Conservation (phyloP, 2,329 filamentous ascomycete species). For the Coleophoma eucalyptorum region DNA sequence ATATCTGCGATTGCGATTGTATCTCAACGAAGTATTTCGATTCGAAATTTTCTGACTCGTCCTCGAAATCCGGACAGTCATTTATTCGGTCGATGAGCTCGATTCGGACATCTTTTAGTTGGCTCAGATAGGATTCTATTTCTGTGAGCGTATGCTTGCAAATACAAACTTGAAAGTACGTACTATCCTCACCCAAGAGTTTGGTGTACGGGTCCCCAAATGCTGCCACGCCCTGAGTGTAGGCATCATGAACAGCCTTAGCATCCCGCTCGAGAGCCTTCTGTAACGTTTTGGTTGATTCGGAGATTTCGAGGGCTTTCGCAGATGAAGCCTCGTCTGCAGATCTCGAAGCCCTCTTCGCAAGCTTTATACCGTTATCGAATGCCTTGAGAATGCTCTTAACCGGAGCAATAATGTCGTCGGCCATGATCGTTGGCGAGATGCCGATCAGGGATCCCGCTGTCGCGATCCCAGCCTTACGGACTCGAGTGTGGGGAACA, state of each 20-base stretch:
- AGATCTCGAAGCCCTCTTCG: conserved; percentile 15
- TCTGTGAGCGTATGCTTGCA: not conserved
- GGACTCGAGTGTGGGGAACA: not conserved
- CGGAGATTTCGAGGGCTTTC: conserved; percentile 20
- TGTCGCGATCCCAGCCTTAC: not conserved
- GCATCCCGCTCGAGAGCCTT: conserved; percentile 15
- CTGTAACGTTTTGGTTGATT: conserved; percentile 17
- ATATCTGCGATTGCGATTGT: conserved; percentile 18
- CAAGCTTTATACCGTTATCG: conserved; percentile 21
- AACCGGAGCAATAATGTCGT: conserved; percentile 20
- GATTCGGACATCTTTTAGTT: conserved; percentile 21
- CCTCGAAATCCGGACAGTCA: conserved; percentile 21
- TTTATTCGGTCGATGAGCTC: conserved; percentile 23
- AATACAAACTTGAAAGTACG: conserved; percentile 5
- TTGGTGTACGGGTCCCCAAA: conserved; percentile 19
- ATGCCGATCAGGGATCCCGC: not conserved
- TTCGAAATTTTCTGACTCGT: conserved; percentile 20
- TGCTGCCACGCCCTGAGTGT: conserved; percentile 13
- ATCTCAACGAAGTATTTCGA: conserved; percentile 14
- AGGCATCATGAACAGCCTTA: conserved; percentile 19
- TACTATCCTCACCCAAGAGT: conserved; percentile 21
- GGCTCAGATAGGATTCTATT: conserved; percentile 16
- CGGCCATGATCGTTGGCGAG: conserved; percentile 10
- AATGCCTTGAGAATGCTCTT: conserved; percentile 23
- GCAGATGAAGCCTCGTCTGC: conserved; percentile 14